Percentiles rank a stretch among this genome's conserved stretches.
Evolutionary conservation across 441 rosid species (phyloP).

Genomic region (Adansonia gregorii): DNA sequence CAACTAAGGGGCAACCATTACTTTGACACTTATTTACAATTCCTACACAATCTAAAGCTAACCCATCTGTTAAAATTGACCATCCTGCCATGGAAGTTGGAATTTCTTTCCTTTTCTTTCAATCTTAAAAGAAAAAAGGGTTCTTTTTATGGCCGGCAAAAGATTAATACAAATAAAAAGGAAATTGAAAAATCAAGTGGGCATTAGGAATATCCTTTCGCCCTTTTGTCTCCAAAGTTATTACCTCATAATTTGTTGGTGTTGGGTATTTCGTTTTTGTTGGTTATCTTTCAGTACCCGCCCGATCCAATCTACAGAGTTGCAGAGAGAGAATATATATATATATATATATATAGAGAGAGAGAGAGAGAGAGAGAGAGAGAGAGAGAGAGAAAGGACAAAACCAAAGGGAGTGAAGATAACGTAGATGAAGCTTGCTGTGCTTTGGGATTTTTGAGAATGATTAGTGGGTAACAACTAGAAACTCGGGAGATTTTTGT

Average conservation of each 20-base stretch:
- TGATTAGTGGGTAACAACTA: conserved; percentile 23
- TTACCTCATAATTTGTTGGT: conserved; percentile 37
- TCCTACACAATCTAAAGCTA: conserved; percentile 40
- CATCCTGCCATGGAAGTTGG: conserved; percentile 61
- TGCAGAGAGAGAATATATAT: background rate
- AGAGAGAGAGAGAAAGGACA: background rate
- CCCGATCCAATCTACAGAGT: conserved; percentile 28
- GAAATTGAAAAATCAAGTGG: background rate
- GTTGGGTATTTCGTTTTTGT: conserved; percentile 27
- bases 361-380: too few relatives aligned
- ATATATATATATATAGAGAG: too few relatives aligned
- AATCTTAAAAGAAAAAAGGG: background rate
- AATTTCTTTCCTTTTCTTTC: background rate
- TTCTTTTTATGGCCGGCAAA: background rate
- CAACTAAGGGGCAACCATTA: conserved; percentile 28
- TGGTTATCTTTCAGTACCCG: conserved; percentile 28
- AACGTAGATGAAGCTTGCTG: background rate
- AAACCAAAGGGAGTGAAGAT: background rate
- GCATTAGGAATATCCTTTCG: conserved; percentile 16
- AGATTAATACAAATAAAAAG: background rate
- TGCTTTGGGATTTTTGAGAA: background rate
- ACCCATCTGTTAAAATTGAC: conserved; percentile 46
- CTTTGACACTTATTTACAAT: conserved; percentile 15
- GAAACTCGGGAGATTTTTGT: background rate
- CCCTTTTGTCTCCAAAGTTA: conserved; percentile 9